Percentiles rank a stretch among this genome's conserved stretches.
These are phyloP conservation scores for Colletotrichum higginsianum DNA, from an alignment of 2,329 filamentous ascomycete species.

Conservation along the genomic window DNA sequence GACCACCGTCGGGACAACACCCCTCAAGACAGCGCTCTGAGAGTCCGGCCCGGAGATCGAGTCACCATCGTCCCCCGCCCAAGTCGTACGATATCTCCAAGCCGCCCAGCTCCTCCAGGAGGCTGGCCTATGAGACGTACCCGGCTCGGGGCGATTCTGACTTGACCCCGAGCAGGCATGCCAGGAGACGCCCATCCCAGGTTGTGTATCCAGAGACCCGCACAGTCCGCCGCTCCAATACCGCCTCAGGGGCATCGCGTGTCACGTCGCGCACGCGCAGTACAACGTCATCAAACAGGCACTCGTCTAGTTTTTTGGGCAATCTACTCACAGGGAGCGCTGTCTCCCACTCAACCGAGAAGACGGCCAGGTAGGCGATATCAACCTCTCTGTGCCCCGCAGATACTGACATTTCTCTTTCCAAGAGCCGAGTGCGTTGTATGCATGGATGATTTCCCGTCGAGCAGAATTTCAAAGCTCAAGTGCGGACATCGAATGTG, in stretches of 20 bases:
- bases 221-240: slow-evolving; percentile 35
- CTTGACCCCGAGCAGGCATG: slow-evolving; percentile 14
- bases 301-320: slow-evolving; percentile 29
- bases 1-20: slow-evolving; percentile 35
- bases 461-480: slow-evolving; percentile 77
- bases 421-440: slow-evolving; percentile 78
- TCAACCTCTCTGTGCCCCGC: slow-evolving; percentile 22
- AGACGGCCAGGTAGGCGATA: slow-evolving; percentile 48
- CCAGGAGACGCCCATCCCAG: slow-evolving; percentile 27
- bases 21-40: slow-evolving; percentile 29
- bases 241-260: slow-evolving; percentile 38
- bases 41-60: slow-evolving; percentile 27
- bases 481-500: slow-evolving; percentile 89
- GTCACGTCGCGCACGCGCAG: slow-evolving; percentile 43
- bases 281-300: slow-evolving; percentile 39
- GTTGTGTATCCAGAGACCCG: slow-evolving; percentile 34
- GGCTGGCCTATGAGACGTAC: not conserved
- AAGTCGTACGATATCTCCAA: slow-evolving; percentile 28
- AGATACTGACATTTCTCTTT: slow-evolving; percentile 13
- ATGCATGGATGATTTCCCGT: slow-evolving; percentile 78
- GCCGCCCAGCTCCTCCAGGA: slow-evolving; percentile 33
- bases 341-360: slow-evolving; percentile 45
- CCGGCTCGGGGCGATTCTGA: slow-evolving; percentile 21
- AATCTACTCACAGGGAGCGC: slow-evolving; percentile 25
- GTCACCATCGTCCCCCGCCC: slow-evolving; percentile 24